Conservation (phyloP, 2,329 filamentous ascomycete species). For the Phyllosticta capitalensis region DNA sequence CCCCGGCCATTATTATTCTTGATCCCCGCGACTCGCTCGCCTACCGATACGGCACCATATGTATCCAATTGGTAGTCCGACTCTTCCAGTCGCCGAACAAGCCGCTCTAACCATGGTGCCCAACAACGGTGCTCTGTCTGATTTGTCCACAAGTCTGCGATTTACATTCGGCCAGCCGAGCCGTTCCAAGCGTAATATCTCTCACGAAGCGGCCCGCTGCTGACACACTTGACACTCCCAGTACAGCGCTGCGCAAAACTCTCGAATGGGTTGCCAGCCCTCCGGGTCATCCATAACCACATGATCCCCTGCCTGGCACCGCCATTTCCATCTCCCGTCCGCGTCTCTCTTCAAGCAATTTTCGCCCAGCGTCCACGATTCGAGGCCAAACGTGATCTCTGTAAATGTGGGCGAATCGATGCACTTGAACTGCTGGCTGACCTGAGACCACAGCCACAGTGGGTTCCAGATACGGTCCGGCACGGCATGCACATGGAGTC, state of each 20-base stretch:
- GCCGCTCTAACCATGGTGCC: conserved; percentile 17
- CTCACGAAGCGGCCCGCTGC: background rate
- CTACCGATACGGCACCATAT: background rate
- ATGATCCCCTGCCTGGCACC: conserved; percentile 20
- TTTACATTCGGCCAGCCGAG: background rate
- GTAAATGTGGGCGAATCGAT: conserved; percentile 13
- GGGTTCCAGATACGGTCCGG: conserved; percentile 32
- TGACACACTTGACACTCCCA: conserved; percentile 10
- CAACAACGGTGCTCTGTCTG: conserved; percentile 16
- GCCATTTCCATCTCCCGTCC: conserved; percentile 25
- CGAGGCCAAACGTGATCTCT: conserved; percentile 25
- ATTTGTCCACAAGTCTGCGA: conserved; percentile 15
- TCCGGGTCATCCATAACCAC: conserved; percentile 16
- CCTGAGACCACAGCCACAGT: conserved; percentile 24
- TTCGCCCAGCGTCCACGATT: conserved; percentile 27
- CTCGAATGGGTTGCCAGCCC: conserved; percentile 11
- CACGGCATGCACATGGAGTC: conserved; percentile 25
- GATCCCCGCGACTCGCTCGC: background rate
- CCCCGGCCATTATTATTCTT: background rate
- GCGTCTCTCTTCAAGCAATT: conserved; percentile 22
- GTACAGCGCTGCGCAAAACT: conserved; percentile 13
- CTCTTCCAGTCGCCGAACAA: conserved; percentile 15
- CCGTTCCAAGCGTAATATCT: background rate
- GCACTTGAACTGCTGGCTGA: conserved; percentile 23
- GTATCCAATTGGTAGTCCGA: background rate